Evolutionary conservation across 192 early-diverging fungal species (phyloP), one percentile per base, ranked within the genome.

Genomic region (Glomus cerebriforme): DNA sequence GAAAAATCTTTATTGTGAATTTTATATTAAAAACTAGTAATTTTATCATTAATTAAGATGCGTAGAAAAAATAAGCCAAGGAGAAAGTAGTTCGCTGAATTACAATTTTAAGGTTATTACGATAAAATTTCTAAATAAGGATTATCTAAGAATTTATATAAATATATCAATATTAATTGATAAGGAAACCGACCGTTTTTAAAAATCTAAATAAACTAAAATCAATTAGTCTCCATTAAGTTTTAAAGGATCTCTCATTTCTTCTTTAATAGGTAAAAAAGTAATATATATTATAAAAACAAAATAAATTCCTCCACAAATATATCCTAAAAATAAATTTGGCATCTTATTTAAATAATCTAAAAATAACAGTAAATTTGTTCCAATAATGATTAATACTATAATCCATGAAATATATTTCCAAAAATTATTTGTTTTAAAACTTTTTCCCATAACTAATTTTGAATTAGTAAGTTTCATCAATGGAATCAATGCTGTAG

Each of bases 401-500:
- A 88, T 65, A 3, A 37, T 73, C 90, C 91, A 92, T 26, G 79
- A 79, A n/a, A 76, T 32, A 47, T 60, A 12, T 32, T 65, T 68
- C 81, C 82, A 79, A 79, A 81, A 37, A 22, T 49, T 32, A 45
- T 81, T 80, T 73, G 85, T 73, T 63, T 69, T 60, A 67, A 81
- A 77, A 32, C 13, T 49, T 35, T 47, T 29, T 0, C 86, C 81
- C 90, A 92, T 91, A 7, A 91, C 80, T 0, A 34, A 69, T 7
- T 71, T 67, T 34, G 88, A 89, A 31, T 83, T 81, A 9, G 87
- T 90, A 35, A 92, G 60, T 73, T 91, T 90, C 2, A 92, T 80
- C 32, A 91, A 86, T 24, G 90, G 91, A 31, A 92, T 82, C n/a
- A 92, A 80, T 2, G 90, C 89, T 62, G 88, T 89, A 19, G 91